Conservation (phyloP, 345 rosid genomes). For the Brassica rapa region DNA sequence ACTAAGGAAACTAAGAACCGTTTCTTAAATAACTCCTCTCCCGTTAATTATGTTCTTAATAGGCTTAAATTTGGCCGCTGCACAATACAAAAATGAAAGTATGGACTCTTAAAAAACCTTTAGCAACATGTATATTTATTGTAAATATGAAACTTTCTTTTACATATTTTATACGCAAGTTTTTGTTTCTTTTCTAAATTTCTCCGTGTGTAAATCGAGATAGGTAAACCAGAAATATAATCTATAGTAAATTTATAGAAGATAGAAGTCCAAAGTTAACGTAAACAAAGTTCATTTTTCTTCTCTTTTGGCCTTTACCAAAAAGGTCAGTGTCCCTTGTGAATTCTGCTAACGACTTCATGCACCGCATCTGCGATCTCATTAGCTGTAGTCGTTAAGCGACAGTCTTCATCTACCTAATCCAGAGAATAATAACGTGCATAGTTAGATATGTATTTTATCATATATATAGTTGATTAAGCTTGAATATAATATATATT, state of each 20-base stretch:
- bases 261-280: not conserved
- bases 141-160: not conserved
- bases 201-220: not conserved
- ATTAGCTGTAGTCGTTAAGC: slow-evolving; percentile 20
- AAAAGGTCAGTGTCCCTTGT: not conserved
- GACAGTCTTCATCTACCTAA: slow-evolving; percentile 25
- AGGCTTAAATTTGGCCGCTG: not conserved
- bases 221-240: not conserved
- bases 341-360: slow-evolving; percentile 34
- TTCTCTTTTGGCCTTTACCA: not conserved
- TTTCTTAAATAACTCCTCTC: too few species aligned
- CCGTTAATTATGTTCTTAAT: too few species aligned
- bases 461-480: not conserved
- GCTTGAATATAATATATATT: not conserved
- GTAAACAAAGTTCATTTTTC: slow-evolving; percentile 1
- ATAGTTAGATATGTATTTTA: not conserved
- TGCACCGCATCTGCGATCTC: slow-evolving; percentile 35
- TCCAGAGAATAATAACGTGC: not conserved
- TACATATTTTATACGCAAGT: not conserved
- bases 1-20: too few species aligned
- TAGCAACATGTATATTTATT: not conserved
- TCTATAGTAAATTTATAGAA: not conserved
- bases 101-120: not conserved
- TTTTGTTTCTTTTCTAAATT: not conserved
- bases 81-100: too few species aligned